Evolutionary conservation across 805 yeast species (phyloP).

Genomic region (Candida ulmi): DNA sequence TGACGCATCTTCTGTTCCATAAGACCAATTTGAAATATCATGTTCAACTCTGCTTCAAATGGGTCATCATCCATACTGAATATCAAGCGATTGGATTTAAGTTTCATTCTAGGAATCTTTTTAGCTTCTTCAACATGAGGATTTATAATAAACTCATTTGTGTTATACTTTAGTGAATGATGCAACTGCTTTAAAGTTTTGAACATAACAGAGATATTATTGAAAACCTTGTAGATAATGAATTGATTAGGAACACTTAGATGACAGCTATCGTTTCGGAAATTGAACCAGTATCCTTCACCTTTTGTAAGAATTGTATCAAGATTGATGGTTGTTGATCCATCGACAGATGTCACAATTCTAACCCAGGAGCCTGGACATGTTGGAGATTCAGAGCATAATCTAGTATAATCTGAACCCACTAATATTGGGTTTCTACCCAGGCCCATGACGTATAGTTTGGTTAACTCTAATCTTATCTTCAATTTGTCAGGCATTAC

Average conservation of each 20-base stretch:
- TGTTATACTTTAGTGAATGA: slow-evolving; percentile 40
- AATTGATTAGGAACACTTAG: slow-evolving; percentile 67
- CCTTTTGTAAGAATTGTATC: slow-evolving; percentile 26
- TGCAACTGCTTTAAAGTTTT: slow-evolving; percentile 62
- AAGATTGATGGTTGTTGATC: slow-evolving; percentile 19
- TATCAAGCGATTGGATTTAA: slow-evolving; percentile 51
- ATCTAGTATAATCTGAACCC: slow-evolving; percentile 30
- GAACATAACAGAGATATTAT: slow-evolving; percentile 60
- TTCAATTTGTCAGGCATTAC: slow-evolving; percentile 44
- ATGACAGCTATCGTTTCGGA: slow-evolving; percentile 38
- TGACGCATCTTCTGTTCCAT: slow-evolving; percentile 60
- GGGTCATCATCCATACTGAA: slow-evolving; percentile 83
- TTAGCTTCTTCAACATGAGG: slow-evolving; percentile 37
- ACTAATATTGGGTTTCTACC: slow-evolving; percentile 19
- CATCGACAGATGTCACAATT: slow-evolving; percentile 35
- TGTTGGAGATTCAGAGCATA: slow-evolving; percentile 50
- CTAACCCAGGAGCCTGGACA: slow-evolving; percentile 43
- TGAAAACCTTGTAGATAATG: slow-evolving; percentile 73
- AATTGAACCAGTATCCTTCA: slow-evolving; percentile 29
- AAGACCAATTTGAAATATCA: slow-evolving; percentile 59
- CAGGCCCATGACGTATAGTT: slow-evolving; percentile 17
- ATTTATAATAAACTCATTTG: slow-evolving; percentile 29
- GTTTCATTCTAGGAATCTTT: slow-evolving; percentile 49
- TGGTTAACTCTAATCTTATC: slow-evolving; percentile 39
- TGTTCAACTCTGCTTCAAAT: slow-evolving; percentile 69